Percentiles rank a stretch among this genome's conserved stretches.
phyloP scores from a whole-genome alignment of 768 basidiomycete genomes.

The Panaeolus cyanescens region DNA sequence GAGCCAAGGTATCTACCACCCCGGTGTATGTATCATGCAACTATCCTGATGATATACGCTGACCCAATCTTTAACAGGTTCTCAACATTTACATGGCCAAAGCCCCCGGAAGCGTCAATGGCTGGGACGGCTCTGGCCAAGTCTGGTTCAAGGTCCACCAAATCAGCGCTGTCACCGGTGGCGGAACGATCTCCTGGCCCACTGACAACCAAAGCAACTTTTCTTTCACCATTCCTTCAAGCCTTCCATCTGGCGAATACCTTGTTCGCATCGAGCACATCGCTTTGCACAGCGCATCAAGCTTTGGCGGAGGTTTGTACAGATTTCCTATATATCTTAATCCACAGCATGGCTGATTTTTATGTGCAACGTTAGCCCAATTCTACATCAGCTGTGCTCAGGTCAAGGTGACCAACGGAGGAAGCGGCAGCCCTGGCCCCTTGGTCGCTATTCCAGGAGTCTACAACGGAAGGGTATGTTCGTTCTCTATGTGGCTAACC shows the following conservation, averaged over 20 bases:
- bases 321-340: not conserved
- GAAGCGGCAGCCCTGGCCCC: constrained; percentile 7
- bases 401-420: constrained; percentile 16
- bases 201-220: constrained; percentile 3
- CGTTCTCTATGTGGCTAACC: not conserved
- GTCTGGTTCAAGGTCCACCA: constrained; percentile 16
- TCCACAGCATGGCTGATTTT: not conserved
- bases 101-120: constrained; percentile 1
- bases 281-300: constrained; percentile 18
- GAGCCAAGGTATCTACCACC: constrained; percentile 13
- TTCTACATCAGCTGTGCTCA: constrained; percentile 22
- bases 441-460: constrained; percentile 8
- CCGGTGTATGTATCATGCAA: constrained; percentile 5
- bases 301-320: constrained; percentile 10
- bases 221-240: constrained; percentile 8
- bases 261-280: constrained; percentile 22
- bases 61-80: not conserved
- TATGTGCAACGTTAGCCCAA: constrained; percentile 3
- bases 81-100: constrained; percentile 7
- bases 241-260: constrained; percentile 12
- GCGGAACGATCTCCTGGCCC: constrained; percentile 7
- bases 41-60: not conserved
- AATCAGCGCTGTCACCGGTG: constrained; percentile 7
- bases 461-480: constrained; percentile 5
- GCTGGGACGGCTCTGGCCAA: constrained; percentile 8